Evolutionary conservation across 116 monocot genomes (phyloP).

Genomic region (Zostera marina): DNA sequence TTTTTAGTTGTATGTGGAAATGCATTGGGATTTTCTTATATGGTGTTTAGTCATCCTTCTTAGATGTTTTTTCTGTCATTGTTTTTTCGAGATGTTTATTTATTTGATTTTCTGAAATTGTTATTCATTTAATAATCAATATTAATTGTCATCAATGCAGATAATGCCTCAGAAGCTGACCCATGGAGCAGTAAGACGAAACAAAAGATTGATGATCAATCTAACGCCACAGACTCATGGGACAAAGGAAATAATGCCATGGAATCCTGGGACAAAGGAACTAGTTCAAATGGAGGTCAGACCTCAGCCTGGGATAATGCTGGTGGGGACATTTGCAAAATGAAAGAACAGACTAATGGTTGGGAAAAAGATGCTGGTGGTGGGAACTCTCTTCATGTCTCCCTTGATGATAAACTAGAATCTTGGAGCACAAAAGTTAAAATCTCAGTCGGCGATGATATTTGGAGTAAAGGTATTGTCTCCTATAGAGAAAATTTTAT

Average conservation of each 20-base stretch:
- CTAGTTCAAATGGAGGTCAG: not conserved
- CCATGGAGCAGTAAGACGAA: slow-evolving; percentile 2
- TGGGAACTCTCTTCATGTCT: not conserved
- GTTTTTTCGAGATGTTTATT: too few species aligned
- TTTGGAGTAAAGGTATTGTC: slow-evolving; percentile 3
- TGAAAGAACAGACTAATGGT: not conserved
- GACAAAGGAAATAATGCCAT: not conserved
- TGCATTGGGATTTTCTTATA: too few species aligned
- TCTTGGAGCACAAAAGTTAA: not conserved
- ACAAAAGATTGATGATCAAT: not conserved
- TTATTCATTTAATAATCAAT: not conserved
- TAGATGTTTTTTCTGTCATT: too few species aligned
- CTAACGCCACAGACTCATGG: not conserved
- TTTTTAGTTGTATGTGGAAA: too few species aligned
- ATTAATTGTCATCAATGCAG: not conserved
- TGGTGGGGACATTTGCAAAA: not conserved
- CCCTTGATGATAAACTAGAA: not conserved
- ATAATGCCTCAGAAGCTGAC: slow-evolving; percentile 1
- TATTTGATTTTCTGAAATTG: too few species aligned
- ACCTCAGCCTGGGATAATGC: slow-evolving; percentile 6
- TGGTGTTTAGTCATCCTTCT: too few species aligned
- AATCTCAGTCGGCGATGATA: not conserved
- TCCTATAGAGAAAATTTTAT: not conserved
- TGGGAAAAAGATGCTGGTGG: slow-evolving; percentile 2
- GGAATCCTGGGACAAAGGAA: slow-evolving; percentile 5